Evolutionary conservation across 176 grass and related monocot genomes (phyloP).

Genomic region (Carex parvula): DNA sequence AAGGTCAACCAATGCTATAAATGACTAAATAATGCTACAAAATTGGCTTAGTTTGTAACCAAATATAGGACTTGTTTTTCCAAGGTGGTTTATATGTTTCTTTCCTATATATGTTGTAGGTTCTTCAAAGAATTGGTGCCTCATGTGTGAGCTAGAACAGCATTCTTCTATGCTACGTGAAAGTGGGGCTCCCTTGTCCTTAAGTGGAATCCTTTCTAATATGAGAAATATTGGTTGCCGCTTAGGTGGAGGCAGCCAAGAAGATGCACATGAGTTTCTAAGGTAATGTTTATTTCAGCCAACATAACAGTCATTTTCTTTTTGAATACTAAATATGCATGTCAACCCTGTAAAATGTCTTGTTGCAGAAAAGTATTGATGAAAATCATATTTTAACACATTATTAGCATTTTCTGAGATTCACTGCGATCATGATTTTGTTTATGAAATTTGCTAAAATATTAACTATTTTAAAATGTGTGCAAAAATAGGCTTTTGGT

Average conservation of each 20-base stretch:
- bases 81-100: slow-evolving; percentile 6
- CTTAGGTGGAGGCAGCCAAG: slow-evolving; percentile 94
- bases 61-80: neutral
- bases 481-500: slow-evolving; percentile 68
- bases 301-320: slow-evolving; percentile 20
- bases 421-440: neutral
- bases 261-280: slow-evolving; percentile 99
- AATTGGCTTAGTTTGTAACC: neutral
- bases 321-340: neutral
- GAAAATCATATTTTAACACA: neutral
- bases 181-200: slow-evolving; percentile 69
- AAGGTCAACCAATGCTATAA: neutral
- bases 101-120: slow-evolving; percentile 47
- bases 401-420: neutral
- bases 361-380: neutral
- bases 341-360: neutral
- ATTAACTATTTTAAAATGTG: neutral
- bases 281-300: slow-evolving; percentile 44
- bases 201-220: slow-evolving; percentile 91
- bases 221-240: slow-evolving; percentile 84
- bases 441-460: neutral
- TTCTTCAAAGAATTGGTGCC: slow-evolving; percentile 84
- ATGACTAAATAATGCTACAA: neutral
- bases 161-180: slow-evolving; percentile 85
- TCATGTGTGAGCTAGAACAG: slow-evolving; percentile 98